Evolutionary conservation across 169 alveolate species (phyloP), one percentile per base, ranked within the genome.

Genomic region (Eimeria acervulina): DNA sequence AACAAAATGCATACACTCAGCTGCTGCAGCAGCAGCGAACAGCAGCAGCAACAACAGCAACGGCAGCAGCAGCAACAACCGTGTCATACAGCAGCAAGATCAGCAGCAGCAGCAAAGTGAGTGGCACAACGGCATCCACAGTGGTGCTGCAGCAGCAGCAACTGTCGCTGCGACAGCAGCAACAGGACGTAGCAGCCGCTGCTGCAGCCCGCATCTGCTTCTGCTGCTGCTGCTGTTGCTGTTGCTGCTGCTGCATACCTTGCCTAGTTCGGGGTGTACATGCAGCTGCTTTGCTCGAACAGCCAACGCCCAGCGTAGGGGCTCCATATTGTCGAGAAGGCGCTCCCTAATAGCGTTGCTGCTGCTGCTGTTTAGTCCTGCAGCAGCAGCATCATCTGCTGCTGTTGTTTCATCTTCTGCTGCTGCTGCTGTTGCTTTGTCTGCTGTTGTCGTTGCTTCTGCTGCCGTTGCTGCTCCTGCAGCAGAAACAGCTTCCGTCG

Each of bases 31-130:
- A 47, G 55, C 55, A 47, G 55, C 55, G 12, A 47, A 12, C 55
- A 47, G 55, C 55, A 47, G 55, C 38, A 78, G 63, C 88, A 17
- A 55, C 89, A 42, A 55, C 89, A 42, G 8, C 51, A 19, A 42
- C 33, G 23, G 89, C 89, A 78, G 55, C 38, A 78, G 63, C 88
- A 17, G 63, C 89, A 42, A 55, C 89, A 42, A 23, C 51, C 8
- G 66, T 23, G 23, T 59, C 89, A 78, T 5, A 23, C 84, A 26
- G 63, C 59, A 78, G 89, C 0, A 42, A 8, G 26, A 40, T 0
- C 23, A 74, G 84, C 84, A 74, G 47, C 84, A 19, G 38, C 66
- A 40, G 89, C n/a, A n/a, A n/a, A n/a, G n/a, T n/a, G n/a, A n/a
- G n/a, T n/a, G n/a, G n/a, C n/a, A n/a, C n/a, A n/a, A n/a, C n/a